Evolutionary conservation across 768 basidiomycete species (phyloP), one percentile per base, ranked within the genome.

Genomic region (Naganishia onofrii): DNA sequence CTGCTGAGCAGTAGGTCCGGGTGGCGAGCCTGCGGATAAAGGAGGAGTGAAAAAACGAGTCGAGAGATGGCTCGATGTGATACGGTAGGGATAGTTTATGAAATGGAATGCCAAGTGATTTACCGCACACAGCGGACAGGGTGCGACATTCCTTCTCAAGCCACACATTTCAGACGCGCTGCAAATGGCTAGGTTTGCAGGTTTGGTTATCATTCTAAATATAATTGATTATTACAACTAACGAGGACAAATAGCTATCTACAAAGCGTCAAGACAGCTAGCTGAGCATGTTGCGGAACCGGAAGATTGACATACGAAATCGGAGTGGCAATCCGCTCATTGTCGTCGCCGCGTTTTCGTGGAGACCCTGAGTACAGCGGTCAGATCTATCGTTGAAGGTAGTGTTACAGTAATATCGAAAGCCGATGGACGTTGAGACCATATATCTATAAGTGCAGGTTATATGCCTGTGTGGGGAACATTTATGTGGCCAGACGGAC

Each of bases 351-450:
- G 48, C 23, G 48, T 51, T 51, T 51, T 51, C n/a, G 19, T 23
- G 12, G 48, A 23, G 48, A 51, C 42, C 42, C 42, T 15, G 15
- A 8, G 42, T 8, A 32, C 34, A 1, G 2, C 2, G 34, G 34
- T 36, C 19, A n/a, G 23, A 42, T 46, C 60, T 63, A 63, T 63
- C 38, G 60, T 63, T 63, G 60, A 63, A 63, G 60, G 42, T 42
- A 63, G 60, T 63, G 48, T 44, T 63, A 63, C 38, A 63, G 23
- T n/a, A n/a, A 28, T 29, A n/a, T 13, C n/a, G 29, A 44, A 44
- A 28, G n/a, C 57, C 57, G 6, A 36, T 31, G 34, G 57, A 34
- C n/a, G 57, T 58, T 58, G 57, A 23, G 57, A 23, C 31, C n/a
- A 58, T 51, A 8, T 13, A 34, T 58, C 57, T 58, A 58, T 58